A percentile compares a stretch with the other conserved stretches of the same genome.
phyloP scores from a whole-genome alignment of 2,329 filamentous ascomycete species.

The Grosmannia clavigera region DNA sequence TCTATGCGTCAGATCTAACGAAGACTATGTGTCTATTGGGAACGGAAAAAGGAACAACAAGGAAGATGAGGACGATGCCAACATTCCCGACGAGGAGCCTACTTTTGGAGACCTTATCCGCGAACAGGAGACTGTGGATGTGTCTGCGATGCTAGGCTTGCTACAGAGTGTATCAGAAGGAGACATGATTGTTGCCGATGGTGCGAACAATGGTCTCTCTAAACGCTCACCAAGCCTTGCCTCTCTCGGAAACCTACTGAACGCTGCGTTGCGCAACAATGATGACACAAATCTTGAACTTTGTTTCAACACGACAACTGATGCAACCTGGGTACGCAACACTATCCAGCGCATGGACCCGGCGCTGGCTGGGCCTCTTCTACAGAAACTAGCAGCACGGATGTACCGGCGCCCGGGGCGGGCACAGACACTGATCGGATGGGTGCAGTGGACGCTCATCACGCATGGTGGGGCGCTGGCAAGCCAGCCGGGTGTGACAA shows the following conservation, averaged over 20 bases:
- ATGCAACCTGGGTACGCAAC: slow-evolving; percentile 64
- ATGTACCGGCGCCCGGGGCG: slow-evolving; percentile 79
- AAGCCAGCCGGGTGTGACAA: slow-evolving; percentile 70
- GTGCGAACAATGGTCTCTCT: not conserved
- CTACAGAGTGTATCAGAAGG: slow-evolving; percentile 9
- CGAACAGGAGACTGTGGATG: slow-evolving; percentile 63
- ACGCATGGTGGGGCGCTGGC: slow-evolving; percentile 84
- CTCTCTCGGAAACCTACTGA: slow-evolving; percentile 82
- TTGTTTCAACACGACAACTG: slow-evolving; percentile 69
- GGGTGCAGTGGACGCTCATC: slow-evolving; percentile 92
- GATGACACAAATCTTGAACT: slow-evolving; percentile 83
- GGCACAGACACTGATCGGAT: slow-evolving; percentile 80
- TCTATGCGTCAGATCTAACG: not conserved
- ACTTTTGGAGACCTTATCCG: slow-evolving; percentile 75
- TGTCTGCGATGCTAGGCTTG: slow-evolving; percentile 44
- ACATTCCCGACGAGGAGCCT: slow-evolving; percentile 32
- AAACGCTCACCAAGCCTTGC: slow-evolving; percentile 13
- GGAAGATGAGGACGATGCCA: not conserved
- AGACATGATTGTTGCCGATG: not conserved
- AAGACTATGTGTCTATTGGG: not conserved
- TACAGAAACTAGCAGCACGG: slow-evolving; percentile 75
- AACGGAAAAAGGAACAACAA: not conserved
- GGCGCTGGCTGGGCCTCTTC: slow-evolving; percentile 61
- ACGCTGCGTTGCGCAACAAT: slow-evolving; percentile 85
- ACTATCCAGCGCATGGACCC: slow-evolving; percentile 89